These are phyloP conservation scores for Arxiozyma heterogenica DNA, from an alignment of 1,139 yeast genomes.

Conservation along the genomic window DNA sequence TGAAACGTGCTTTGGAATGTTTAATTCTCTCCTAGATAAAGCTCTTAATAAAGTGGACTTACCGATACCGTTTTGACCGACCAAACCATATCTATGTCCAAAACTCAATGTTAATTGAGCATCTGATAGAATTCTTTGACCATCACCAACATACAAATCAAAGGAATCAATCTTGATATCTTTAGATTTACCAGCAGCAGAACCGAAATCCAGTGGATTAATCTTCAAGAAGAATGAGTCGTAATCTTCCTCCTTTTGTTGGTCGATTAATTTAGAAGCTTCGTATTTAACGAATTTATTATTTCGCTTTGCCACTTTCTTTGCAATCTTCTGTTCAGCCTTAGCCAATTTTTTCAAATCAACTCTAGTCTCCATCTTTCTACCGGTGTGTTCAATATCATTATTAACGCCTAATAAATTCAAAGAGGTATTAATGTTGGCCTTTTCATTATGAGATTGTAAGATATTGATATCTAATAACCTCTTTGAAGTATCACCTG, in stretches of 20 bases:
- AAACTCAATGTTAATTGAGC: conserved; percentile 78
- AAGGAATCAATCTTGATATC: conserved; percentile 89
- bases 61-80: conserved; percentile 99
- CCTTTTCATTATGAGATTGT: conserved; percentile 47
- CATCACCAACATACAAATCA: conserved; percentile 92
- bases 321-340: conserved; percentile 94
- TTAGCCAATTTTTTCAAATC: conserved; percentile 94
- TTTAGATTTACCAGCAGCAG: conserved; percentile 88
- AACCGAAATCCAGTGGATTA: conserved; percentile 86
- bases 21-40: conserved; percentile 82
- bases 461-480: conserved; percentile 60
- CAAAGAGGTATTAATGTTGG: conserved; percentile 64
- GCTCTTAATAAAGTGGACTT: conserved; percentile 90
- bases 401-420: conserved; percentile 66
- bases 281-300: conserved; percentile 80
- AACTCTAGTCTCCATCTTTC: conserved; percentile 87
- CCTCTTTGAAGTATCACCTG: conserved; percentile 80
- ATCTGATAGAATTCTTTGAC: conserved; percentile 83
- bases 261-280: conserved; percentile 77
- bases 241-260: conserved; percentile 58
- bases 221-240: conserved; percentile 92
- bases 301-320: conserved; percentile 89
- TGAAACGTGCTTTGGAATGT: conserved; percentile 89
- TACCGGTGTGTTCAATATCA: conserved; percentile 85
- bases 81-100: conserved; percentile 94